Base-by-base conservation (phyloP, 169 alveolate genomes). In the Cryptosporidium muris region DNA sequence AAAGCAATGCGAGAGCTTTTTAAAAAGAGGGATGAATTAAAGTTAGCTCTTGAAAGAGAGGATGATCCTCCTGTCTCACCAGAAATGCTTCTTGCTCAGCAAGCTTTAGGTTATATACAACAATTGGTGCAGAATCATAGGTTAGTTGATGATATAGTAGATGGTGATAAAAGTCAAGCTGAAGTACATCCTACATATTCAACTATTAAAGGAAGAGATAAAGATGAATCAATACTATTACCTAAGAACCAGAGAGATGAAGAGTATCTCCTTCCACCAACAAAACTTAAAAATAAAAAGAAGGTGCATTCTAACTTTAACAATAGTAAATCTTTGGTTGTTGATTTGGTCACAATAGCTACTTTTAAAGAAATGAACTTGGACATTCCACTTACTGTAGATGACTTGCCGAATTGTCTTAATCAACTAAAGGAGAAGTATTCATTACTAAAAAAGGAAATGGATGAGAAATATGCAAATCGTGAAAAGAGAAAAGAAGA, bases 401-500 rank as follows among this genome's bases (percentile, higher is more conserved):
- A 74, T 0, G 85, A 74, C 11, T 48, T 74, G 11, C 85, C 85
- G 2, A 74, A 60, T 60, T 66, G 63, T 25, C 51, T 58, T 43
- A 58, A 66, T 25, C 67, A 58, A 4, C 40, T 74, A 25, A 16
- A 58, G 48, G 85, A 74, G 8, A 74, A 74, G 25, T 68, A 74
- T 25, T 63, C 60, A 9, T 58, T 58, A 16, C 58, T 74, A 6
- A 74, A 74, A 14, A 62, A 54, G 12, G 85, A 74, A 16, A 58
- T 58, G 36, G 85, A 74, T 0, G 85, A 74, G 40, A 74, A 74
- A 12, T 74, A 58, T 42, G 85, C 85, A 56, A 74, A 74, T 43
- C 67, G 85, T 5, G 85, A 74, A 52, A 74, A 74, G 36, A 74
- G 85, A 47, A 74, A 74, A 51, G 85, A 74, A 48, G 85, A 74